These are phyloP conservation scores for Blastomyces emzantsi DNA, from an alignment of 2,329 filamentous ascomycete species.

Conservation along the genomic window DNA sequence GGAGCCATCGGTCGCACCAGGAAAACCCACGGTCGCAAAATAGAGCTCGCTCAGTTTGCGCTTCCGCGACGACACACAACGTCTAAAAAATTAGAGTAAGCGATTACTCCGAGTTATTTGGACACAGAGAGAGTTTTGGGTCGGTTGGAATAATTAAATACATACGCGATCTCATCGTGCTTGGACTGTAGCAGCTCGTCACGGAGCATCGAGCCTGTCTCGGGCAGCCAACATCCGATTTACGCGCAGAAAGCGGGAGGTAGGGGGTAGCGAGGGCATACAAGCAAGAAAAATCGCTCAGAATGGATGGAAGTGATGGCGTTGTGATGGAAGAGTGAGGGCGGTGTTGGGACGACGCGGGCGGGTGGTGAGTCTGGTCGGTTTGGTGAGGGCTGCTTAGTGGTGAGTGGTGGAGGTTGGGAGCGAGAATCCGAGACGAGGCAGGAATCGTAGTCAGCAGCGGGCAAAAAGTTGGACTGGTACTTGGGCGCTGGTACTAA, in stretches of 20 bases:
- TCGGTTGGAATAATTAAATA: conserved; percentile 29
- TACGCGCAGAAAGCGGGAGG: conserved; percentile 37
- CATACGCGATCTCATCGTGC: conserved; percentile 45
- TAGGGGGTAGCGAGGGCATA: conserved; percentile 34
- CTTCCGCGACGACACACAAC: conserved; percentile 69
- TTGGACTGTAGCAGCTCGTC: conserved; percentile 43
- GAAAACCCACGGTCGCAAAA: conserved; percentile 59
- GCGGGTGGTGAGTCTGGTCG: conserved; percentile 1
- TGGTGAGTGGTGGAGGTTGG: not conserved
- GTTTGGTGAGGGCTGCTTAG: not conserved
- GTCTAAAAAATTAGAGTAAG: conserved; percentile 36
- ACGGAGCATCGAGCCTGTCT: conserved; percentile 42
- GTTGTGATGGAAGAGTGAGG: conserved; percentile 33
- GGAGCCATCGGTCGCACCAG: conserved; percentile 44
- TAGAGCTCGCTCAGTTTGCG: conserved; percentile 84
- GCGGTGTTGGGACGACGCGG: conserved; percentile 17
- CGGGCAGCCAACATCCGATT: conserved; percentile 43
- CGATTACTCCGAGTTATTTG: conserved; percentile 23
- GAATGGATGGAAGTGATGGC: conserved; percentile 36
- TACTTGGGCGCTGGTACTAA: not conserved
- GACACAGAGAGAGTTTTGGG: conserved; percentile 16
- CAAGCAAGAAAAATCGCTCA: conserved; percentile 38
- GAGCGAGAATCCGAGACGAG: not conserved
- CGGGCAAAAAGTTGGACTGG: not conserved
- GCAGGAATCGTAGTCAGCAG: not conserved